These are phyloP conservation scores for Thraustochytrium sp. DNA, from an alignment of 352 stramenopile species.

Conservation along the genomic window DNA sequence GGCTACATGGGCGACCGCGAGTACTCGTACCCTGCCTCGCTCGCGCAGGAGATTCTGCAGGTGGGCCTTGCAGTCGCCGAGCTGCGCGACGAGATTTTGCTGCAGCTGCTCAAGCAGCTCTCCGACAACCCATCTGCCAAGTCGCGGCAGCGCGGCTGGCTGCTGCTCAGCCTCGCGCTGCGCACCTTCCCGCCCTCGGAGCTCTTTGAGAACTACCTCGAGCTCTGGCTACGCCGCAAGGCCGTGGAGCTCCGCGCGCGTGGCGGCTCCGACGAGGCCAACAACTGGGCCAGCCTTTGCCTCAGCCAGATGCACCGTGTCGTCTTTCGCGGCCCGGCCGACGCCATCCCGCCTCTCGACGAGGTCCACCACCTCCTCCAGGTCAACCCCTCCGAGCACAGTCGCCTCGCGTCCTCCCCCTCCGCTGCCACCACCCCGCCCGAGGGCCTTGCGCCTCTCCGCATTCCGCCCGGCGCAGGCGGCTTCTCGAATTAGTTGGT, in stretches of 20 bases:
- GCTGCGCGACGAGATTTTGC: constrained; percentile 58
- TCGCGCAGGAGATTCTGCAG: constrained; percentile 39
- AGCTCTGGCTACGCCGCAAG: constrained; percentile 38
- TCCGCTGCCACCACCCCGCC: too few species aligned
- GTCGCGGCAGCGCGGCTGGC: constrained; percentile 54
- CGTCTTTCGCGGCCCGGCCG: constrained; percentile 14
- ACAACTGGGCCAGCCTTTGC: constrained; percentile 13
- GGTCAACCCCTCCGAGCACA: constrained; percentile 12
- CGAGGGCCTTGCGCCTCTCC: too few species aligned
- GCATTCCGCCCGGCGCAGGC: too few species aligned
- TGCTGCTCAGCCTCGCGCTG: constrained; percentile 55
- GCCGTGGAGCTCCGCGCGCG: constrained; percentile 10
- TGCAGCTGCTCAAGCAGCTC: constrained; percentile 64
- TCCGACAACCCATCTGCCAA: constrained; percentile 53
- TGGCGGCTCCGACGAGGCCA: not conserved
- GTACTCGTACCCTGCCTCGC: constrained; percentile 21
- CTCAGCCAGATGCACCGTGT: constrained; percentile 31
- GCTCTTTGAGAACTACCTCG: constrained; percentile 57
- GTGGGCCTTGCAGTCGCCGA: constrained; percentile 41
- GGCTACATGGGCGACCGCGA: constrained; percentile 30
- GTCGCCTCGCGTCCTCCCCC: not conserved
- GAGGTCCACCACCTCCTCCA: constrained; percentile 19
- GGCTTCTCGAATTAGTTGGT: too few species aligned
- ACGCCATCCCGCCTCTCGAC: constrained; percentile 15
- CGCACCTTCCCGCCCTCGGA: constrained; percentile 56